These are phyloP conservation scores for Scedosporium minutisporum DNA, from an alignment of 2,329 filamentous ascomycete species.

Conservation along the genomic window DNA sequence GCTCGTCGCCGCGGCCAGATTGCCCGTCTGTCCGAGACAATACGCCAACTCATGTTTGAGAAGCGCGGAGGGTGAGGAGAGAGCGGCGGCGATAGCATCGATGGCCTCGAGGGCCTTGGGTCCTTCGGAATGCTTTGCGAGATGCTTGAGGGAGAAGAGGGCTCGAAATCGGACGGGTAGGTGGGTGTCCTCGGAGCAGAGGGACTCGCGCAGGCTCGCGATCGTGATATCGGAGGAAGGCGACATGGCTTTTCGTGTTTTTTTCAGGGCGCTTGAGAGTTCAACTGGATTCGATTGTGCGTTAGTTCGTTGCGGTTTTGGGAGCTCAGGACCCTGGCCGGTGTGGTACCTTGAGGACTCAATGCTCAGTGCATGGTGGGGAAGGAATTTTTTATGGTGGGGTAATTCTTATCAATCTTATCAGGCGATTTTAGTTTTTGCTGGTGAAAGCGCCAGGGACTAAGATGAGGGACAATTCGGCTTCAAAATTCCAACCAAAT, in stretches of 20 bases:
- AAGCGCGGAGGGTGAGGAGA: slow-evolving; percentile 75
- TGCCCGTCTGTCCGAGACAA: slow-evolving; percentile 84
- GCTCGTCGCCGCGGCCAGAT: slow-evolving; percentile 62
- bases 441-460: too few species aligned
- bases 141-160: slow-evolving; percentile 93
- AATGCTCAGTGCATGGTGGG: background rate
- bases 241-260: background rate
- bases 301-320: background rate
- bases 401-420: slow-evolving; percentile 7
- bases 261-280: background rate
- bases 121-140: slow-evolving; percentile 60
- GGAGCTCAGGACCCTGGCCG: background rate
- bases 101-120: slow-evolving; percentile 46
- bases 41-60: slow-evolving; percentile 97
- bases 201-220: slow-evolving; percentile 58
- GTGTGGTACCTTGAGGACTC: background rate
- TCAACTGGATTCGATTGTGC: background rate
- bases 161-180: slow-evolving; percentile 88
- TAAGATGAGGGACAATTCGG: too few species aligned
- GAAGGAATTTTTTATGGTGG: slow-evolving; percentile 5
- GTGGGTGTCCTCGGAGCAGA: slow-evolving; percentile 70
- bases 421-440: background rate
- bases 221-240: slow-evolving; percentile 33
- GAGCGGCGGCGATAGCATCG: slow-evolving; percentile 79
- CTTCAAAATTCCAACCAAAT: too few species aligned